Conservation (phyloP, 1,284 basidiomycete species). For the Fomitopsis pinicola region DNA sequence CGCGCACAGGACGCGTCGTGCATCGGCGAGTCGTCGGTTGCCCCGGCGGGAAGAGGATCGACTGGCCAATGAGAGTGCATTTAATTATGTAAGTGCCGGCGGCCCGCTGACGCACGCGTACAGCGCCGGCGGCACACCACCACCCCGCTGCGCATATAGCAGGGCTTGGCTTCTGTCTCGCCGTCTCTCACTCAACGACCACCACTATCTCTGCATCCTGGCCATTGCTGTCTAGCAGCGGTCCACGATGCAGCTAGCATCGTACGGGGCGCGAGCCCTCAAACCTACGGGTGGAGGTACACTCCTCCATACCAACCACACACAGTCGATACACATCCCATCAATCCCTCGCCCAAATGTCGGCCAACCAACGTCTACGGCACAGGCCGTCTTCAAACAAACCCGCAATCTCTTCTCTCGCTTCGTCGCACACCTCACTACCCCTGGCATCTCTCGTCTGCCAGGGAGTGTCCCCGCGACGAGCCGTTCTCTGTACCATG, state of each 20-base stretch:
- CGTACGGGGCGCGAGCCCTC: constrained; percentile 42
- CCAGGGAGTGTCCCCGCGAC: constrained; percentile 24
- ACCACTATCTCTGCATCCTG: background rate
- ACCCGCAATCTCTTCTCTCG: constrained; percentile 50
- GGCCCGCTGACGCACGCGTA: background rate
- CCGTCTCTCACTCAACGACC: background rate
- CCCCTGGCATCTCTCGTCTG: constrained; percentile 46
- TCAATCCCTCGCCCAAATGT: constrained; percentile 25
- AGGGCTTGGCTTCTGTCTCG: background rate
- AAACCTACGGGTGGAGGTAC: constrained; percentile 29
- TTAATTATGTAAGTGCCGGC: background rate
- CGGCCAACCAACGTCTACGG: constrained; percentile 30
- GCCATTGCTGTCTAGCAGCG: background rate
- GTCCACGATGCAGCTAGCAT: constrained; percentile 50
- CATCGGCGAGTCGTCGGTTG: background rate
- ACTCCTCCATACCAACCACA: constrained; percentile 13
- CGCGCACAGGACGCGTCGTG: background rate
- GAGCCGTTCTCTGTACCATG: constrained; percentile 37
- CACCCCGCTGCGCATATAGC: background rate
- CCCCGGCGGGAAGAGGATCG: background rate
- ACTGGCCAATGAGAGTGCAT: background rate
- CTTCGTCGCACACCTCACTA: constrained; percentile 52
- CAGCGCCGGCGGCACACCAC: background rate
- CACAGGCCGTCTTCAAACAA: constrained; percentile 47
- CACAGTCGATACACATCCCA: constrained; percentile 42